phyloP scores from a whole-genome alignment of 768 basidiomycete species.

The Hydnomerulius pinastri region DNA sequence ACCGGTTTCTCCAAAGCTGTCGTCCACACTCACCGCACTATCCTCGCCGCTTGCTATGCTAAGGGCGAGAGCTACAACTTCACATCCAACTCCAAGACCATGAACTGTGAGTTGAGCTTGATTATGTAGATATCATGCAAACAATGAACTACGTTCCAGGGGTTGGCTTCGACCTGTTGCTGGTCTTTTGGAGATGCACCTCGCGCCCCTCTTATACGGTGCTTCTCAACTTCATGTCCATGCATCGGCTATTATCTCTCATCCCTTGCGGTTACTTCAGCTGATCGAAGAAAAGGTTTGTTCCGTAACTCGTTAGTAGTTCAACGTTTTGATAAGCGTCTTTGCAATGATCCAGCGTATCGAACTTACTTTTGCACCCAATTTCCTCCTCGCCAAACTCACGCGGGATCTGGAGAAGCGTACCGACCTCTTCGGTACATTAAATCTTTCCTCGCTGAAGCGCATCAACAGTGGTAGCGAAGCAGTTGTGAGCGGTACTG shows the following conservation, averaged over 20 bases:
- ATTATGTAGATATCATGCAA: no score
- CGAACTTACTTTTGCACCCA: slow-evolving; percentile 39
- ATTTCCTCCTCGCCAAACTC: slow-evolving; percentile 44
- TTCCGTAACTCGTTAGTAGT: slow-evolving; percentile 16
- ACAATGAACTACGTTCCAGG: slow-evolving; percentile 9
- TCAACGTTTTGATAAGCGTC: slow-evolving; percentile 20
- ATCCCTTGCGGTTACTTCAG: slow-evolving; percentile 21
- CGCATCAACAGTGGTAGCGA: slow-evolving; percentile 46
- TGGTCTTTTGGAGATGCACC: slow-evolving; percentile 43
- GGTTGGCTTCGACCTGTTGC: slow-evolving; percentile 50
- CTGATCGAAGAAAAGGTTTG: slow-evolving; percentile 39
- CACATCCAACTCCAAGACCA: slow-evolving; percentile 34
- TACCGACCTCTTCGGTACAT: slow-evolving; percentile 21
- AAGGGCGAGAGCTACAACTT: slow-evolving; percentile 38
- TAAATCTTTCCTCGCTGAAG: slow-evolving; percentile 37
- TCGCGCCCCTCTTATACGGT: slow-evolving; percentile 37
- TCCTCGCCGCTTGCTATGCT: slow-evolving; percentile 35
- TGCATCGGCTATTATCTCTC: slow-evolving; percentile 25
- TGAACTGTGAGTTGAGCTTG: slow-evolving; percentile 47
- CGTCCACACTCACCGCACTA: slow-evolving; percentile 39
- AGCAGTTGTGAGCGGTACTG: slow-evolving; percentile 40
- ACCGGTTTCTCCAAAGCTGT: slow-evolving; percentile 48
- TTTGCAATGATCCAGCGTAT: slow-evolving; percentile 26
- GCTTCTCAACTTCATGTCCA: slow-evolving; percentile 25
- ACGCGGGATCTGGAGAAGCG: slow-evolving; percentile 33